Percentiles rank a stretch among this genome's conserved stretches.
Conservation (phyloP, 2,329 filamentous ascomycete genomes). For the Thielaviopsis musarum region DNA sequence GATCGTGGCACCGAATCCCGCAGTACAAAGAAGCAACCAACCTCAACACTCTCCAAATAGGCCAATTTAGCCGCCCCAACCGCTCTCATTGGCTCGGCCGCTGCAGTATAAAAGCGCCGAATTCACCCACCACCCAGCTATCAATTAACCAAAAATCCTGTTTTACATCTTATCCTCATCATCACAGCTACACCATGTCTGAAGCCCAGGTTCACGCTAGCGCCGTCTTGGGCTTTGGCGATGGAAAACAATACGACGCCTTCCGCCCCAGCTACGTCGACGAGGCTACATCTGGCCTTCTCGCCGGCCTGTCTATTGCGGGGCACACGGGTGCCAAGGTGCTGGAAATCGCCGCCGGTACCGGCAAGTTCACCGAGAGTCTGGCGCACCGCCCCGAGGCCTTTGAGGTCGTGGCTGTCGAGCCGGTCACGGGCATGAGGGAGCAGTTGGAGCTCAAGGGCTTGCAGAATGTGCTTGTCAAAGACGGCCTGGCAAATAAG, state of each 20-base stretch:
- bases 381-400: constrained; percentile 40
- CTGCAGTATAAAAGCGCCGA: neutral
- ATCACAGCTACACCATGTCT: constrained; percentile 10
- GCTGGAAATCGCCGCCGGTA: constrained; percentile 50
- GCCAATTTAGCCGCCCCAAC: neutral
- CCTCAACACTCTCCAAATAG: neutral
- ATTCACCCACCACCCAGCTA: neutral
- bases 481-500: constrained; percentile 39
- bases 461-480: constrained; percentile 35
- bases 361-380: constrained; percentile 52
- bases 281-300: constrained; percentile 39
- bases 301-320: constrained; percentile 36
- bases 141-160: neutral
- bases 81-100: neutral
- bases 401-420: constrained; percentile 43
- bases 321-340: constrained; percentile 30
- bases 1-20: neutral
- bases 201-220: constrained; percentile 32
- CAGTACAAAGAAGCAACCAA: neutral
- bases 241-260: constrained; percentile 47
- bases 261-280: constrained; percentile 51
- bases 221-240: constrained; percentile 42
- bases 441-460: constrained; percentile 40
- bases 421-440: constrained; percentile 51
- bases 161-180: neutral